phyloP scores from a whole-genome alignment of 163 green algal species.

The Smithsoniella earleae region DNA sequence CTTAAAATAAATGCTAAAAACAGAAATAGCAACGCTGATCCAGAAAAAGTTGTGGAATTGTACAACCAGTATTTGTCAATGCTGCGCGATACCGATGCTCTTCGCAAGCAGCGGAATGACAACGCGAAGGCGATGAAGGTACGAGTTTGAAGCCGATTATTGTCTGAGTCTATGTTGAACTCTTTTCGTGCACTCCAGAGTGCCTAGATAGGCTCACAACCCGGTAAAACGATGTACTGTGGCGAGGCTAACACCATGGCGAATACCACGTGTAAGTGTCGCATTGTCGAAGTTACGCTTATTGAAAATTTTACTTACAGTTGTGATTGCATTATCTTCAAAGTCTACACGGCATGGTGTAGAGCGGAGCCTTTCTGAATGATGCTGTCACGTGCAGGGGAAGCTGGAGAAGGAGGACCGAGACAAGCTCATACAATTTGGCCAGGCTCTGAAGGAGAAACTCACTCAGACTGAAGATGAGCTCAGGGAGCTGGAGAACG shows the following conservation, averaged over 20 bases:
- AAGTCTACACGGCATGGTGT: neutral
- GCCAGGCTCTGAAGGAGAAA: constrained; percentile 72
- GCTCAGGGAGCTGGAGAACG: constrained; percentile 50
- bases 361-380: too few species aligned
- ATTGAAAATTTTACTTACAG: neutral
- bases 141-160: neutral
- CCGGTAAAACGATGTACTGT: too few species aligned
- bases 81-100: constrained; percentile 52
- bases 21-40: constrained; percentile 59
- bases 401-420: constrained; percentile 72
- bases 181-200: neutral
- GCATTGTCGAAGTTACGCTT: neutral
- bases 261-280: neutral
- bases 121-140: constrained; percentile 86
- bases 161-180: neutral
- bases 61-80: constrained; percentile 72
- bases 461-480: constrained; percentile 54
- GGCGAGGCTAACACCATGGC: too few species aligned
- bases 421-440: constrained; percentile 59
- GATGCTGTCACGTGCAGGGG: constrained; percentile 50
- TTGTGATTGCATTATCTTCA: neutral
- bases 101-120: constrained; percentile 70
- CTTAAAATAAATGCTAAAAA: constrained; percentile 59
- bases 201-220: too few species aligned
- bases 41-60: constrained; percentile 58